Percentiles rank a stretch among this genome's conserved stretches.
phyloP scores from a whole-genome alignment of 1,139 yeast genomes.

The Magnusiomyces suaveolens region DNA sequence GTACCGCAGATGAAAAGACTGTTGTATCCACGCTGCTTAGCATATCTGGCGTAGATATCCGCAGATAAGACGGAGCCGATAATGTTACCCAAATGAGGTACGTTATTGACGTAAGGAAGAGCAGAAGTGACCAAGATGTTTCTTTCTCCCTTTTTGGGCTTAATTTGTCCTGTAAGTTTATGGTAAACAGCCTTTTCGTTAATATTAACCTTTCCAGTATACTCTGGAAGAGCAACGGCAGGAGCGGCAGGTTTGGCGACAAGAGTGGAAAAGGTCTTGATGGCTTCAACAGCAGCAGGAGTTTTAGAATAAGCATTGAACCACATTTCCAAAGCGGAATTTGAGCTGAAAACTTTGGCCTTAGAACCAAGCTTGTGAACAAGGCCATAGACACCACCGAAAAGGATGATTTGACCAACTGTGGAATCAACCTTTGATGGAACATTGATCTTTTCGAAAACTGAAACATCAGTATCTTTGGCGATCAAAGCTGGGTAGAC shows the following conservation, averaged over 20 bases:
- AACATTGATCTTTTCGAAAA: constrained; percentile 4
- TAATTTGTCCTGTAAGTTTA: constrained; percentile 26
- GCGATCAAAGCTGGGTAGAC: constrained; percentile 17
- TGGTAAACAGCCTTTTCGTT: constrained; percentile 26
- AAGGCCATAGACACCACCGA: constrained; percentile 15
- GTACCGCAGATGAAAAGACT: constrained; percentile 89
- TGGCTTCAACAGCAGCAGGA: constrained; percentile 17
- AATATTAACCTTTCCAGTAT: constrained; percentile 48
- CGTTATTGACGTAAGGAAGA: constrained; percentile 93
- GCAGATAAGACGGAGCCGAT: constrained; percentile 92
- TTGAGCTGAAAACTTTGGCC: constrained; percentile 3
- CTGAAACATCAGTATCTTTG: constrained; percentile 2
- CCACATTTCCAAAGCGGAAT: constrained; percentile 10
- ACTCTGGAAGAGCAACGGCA: constrained; percentile 23
- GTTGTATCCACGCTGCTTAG: constrained; percentile 81
- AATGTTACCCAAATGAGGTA: constrained; percentile 95
- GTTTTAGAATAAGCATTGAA: constrained; percentile 14
- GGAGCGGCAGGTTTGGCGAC: constrained; percentile 2
- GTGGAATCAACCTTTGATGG: constrained; percentile 23
- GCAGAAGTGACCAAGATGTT: constrained; percentile 91
- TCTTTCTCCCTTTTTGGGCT: constrained; percentile 60
- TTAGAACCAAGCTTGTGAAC: constrained; percentile 12
- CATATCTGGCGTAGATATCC: constrained; percentile 85
- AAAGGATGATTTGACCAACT: constrained; percentile 15
- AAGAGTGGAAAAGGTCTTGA: constrained; percentile 6